Percentiles rank a stretch among this genome's conserved stretches.
Evolutionary conservation across 495 filamentous ascomycete genomes (phyloP).

Genomic region (Hamigera avellanea): DNA sequence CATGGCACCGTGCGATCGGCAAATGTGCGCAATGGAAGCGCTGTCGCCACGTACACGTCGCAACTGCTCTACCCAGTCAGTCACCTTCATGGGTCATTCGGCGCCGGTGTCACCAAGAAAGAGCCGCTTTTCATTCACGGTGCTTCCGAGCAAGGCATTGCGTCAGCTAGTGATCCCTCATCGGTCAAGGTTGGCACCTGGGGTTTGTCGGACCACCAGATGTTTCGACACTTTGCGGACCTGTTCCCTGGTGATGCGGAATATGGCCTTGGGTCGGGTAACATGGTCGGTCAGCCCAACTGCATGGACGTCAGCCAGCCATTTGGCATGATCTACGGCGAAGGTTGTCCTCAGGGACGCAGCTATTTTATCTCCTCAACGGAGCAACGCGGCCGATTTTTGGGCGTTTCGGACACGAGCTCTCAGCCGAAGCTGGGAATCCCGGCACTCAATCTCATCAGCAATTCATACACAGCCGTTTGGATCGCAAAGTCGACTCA

Average conservation of each 20-base stretch:
- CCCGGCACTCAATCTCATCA: constrained; percentile 49
- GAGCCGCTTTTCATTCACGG: constrained; percentile 72
- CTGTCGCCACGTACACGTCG: constrained; percentile 68
- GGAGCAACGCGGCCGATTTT: constrained; percentile 70
- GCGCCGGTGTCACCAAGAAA: constrained; percentile 47
- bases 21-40: constrained; percentile 40
- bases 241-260: constrained; percentile 58
- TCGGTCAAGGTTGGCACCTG: constrained; percentile 70
- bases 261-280: constrained; percentile 68
- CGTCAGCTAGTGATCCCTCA: constrained; percentile 63
- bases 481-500: constrained; percentile 84
- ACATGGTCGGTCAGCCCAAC: constrained; percentile 65
- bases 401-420: constrained; percentile 41
- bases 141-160: constrained; percentile 60
- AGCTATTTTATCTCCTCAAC: constrained; percentile 61
- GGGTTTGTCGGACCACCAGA: constrained; percentile 65
- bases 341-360: constrained; percentile 71
- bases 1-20: constrained; percentile 35
- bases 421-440: constrained; percentile 50
- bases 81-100: constrained; percentile 64
- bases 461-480: constrained; percentile 58
- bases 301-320: constrained; percentile 80
- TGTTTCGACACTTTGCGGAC: constrained; percentile 66
- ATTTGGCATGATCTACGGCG: constrained; percentile 73
- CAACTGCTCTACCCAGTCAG: constrained; percentile 64